Evolutionary conservation across 2,329 filamentous ascomycete species (phyloP).

Genomic region (Fusarium pseudoanthophilum): DNA sequence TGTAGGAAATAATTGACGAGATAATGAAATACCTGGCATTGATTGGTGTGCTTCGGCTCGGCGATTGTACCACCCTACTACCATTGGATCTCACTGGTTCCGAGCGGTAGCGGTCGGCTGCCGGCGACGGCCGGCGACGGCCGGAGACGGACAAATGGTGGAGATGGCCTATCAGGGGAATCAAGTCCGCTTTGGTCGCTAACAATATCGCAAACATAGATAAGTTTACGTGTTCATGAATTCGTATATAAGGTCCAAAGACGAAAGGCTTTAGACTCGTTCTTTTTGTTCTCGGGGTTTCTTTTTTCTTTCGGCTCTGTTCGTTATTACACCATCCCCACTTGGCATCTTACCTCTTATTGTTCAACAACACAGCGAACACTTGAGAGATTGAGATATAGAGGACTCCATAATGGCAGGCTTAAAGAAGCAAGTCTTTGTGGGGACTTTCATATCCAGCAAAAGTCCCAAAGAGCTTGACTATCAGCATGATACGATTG

Average conservation of each 20-base stretch:
- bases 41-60: neutral
- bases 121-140: slow-evolving; percentile 44
- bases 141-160: slow-evolving; percentile 32
- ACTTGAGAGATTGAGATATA: neutral
- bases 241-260: slow-evolving; percentile 19
- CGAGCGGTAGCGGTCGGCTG: slow-evolving; percentile 35
- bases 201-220: slow-evolving; percentile 14
- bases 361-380: neutral
- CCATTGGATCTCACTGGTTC: neutral
- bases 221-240: slow-evolving; percentile 12
- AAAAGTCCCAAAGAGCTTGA: slow-evolving; percentile 60
- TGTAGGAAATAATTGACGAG: slow-evolving; percentile 25
- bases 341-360: neutral
- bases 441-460: slow-evolving; percentile 67
- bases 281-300: neutral
- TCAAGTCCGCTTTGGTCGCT: slow-evolving; percentile 21
- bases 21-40: neutral
- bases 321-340: slow-evolving; percentile 12
- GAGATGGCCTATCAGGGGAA: slow-evolving; percentile 40
- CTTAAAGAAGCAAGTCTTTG: slow-evolving; percentile 58
- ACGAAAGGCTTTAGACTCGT: neutral
- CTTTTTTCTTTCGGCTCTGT: neutral
- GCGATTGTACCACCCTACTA: neutral
- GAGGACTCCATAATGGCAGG: slow-evolving; percentile 20
- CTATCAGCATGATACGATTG: slow-evolving; percentile 61